Conservation (phyloP, 352 stramenopile species). For the Globisporangium abappressorium region DNA sequence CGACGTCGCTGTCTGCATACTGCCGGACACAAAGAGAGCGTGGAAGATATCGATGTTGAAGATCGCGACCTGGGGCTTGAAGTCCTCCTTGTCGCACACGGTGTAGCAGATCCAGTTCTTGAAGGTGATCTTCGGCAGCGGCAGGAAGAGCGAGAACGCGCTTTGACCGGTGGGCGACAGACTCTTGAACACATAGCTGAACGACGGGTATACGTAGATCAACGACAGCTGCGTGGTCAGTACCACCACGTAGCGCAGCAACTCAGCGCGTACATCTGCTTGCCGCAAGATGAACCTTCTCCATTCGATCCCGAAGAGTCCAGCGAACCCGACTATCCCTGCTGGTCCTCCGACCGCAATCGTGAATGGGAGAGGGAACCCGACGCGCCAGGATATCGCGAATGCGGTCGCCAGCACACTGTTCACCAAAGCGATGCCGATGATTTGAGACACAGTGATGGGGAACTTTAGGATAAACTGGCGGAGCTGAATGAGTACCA, state of each 20-base stretch:
- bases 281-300: background rate
- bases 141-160: conserved; percentile 24
- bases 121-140: conserved; percentile 22
- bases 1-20: conserved; percentile 28
- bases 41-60: conserved; percentile 62
- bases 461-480: background rate
- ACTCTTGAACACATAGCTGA: conserved; percentile 26
- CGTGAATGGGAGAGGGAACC: background rate
- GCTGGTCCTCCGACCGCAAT: background rate
- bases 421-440: background rate
- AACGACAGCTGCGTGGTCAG: conserved; percentile 16
- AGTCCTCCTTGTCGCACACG: conserved; percentile 17
- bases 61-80: conserved; percentile 38
- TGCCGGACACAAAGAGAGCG: conserved; percentile 35
- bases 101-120: conserved; percentile 11
- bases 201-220: conserved; percentile 30
- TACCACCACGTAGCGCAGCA: conserved; percentile 8
- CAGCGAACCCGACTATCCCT: background rate
- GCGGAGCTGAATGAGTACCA: background rate
- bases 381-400: background rate
- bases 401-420: background rate
- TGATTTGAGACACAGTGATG: background rate
- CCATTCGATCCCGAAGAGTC: background rate
- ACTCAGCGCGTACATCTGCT: background rate
- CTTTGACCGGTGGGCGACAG: conserved; percentile 14